These are phyloP conservation scores for Aspergillus unguis DNA, from an alignment of 2,329 filamentous ascomycete species.

Conservation along the genomic window DNA sequence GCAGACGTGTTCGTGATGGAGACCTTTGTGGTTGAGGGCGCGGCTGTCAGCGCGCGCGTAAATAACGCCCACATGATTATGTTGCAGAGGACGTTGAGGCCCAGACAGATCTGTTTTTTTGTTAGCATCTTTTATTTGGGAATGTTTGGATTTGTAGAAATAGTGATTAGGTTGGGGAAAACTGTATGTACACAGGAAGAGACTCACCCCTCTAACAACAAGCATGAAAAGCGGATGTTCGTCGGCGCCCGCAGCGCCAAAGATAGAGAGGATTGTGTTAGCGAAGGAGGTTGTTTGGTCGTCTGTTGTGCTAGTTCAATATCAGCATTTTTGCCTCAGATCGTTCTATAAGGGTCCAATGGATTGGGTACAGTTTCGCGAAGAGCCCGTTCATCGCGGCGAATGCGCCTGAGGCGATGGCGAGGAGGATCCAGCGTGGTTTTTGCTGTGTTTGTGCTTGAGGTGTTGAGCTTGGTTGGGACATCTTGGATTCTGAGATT, in stretches of 20 bases:
- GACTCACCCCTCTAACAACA: constrained; percentile 51
- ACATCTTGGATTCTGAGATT: constrained; percentile 6
- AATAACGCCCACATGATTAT: constrained; percentile 64
- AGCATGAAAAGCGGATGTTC: constrained; percentile 46
- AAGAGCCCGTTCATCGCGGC: constrained; percentile 65
- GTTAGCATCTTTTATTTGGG: constrained; percentile 11
- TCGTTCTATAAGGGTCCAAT: not conserved
- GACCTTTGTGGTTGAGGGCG: constrained; percentile 59
- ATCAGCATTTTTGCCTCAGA: not conserved
- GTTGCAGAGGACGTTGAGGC: constrained; percentile 61
- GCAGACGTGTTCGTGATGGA: constrained; percentile 62
- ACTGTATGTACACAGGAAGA: not conserved
- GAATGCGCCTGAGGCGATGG: constrained; percentile 59
- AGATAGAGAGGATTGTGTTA: constrained; percentile 42
- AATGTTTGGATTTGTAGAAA: no score
- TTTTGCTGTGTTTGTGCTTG: constrained; percentile 8
- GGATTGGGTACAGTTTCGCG: constrained; percentile 55
- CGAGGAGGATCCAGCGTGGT: constrained; percentile 52
- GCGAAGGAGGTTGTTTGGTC: constrained; percentile 55
- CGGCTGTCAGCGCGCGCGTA: constrained; percentile 59
- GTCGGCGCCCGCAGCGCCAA: constrained; percentile 38
- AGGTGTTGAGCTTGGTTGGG: not conserved
- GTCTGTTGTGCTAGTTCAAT: constrained; percentile 54
- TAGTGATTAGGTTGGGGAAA: no score
- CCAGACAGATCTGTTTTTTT: constrained; percentile 53